Evolutionary conservation across 768 basidiomycete genomes (phyloP).

Genomic region (Sarcomyxa edulis): DNA sequence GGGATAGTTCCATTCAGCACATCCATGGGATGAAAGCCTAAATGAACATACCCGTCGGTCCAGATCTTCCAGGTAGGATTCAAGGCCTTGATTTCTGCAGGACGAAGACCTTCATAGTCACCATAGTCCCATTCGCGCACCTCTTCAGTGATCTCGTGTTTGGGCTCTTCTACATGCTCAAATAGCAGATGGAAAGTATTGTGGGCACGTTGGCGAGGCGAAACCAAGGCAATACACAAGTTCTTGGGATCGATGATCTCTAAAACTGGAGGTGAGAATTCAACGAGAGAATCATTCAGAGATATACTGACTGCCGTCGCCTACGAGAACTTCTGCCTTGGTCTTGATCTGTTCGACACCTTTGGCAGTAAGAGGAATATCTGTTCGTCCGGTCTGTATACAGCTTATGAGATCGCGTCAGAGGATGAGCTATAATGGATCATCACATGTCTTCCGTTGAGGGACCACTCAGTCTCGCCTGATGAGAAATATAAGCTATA

Average conservation of each 20-base stretch:
- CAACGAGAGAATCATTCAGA: slow-evolving; percentile 1
- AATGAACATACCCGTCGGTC: slow-evolving; percentile 61
- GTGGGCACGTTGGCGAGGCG: slow-evolving; percentile 84
- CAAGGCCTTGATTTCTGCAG: slow-evolving; percentile 69
- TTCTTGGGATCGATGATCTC: slow-evolving; percentile 77
- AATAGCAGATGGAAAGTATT: slow-evolving; percentile 84
- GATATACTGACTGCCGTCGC: slow-evolving; percentile 62
- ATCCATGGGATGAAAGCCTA: not conserved
- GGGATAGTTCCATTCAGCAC: slow-evolving; percentile 8
- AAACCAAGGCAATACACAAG: slow-evolving; percentile 71
- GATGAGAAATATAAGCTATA: not conserved
- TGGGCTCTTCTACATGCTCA: slow-evolving; percentile 35
- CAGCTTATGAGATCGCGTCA: slow-evolving; percentile 7
- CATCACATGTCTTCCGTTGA: slow-evolving; percentile 74
- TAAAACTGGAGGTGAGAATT: slow-evolving; percentile 21
- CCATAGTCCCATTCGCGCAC: slow-evolving; percentile 90
- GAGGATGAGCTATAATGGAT: not conserved
- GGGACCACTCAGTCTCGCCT: slow-evolving; percentile 95
- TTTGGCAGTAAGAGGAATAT: slow-evolving; percentile 79
- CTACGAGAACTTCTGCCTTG: slow-evolving; percentile 64
- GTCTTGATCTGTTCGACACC: slow-evolving; percentile 70
- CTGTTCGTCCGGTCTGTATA: slow-evolving; percentile 74
- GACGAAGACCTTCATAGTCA: slow-evolving; percentile 77
- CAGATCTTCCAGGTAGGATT: slow-evolving; percentile 75
- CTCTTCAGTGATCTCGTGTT: slow-evolving; percentile 58